Percentiles rank a stretch among this genome's conserved stretches.
Evolutionary conservation across 371 early-diverging fungal species (phyloP).

Genomic region (Sporodiniella umbellata): DNA sequence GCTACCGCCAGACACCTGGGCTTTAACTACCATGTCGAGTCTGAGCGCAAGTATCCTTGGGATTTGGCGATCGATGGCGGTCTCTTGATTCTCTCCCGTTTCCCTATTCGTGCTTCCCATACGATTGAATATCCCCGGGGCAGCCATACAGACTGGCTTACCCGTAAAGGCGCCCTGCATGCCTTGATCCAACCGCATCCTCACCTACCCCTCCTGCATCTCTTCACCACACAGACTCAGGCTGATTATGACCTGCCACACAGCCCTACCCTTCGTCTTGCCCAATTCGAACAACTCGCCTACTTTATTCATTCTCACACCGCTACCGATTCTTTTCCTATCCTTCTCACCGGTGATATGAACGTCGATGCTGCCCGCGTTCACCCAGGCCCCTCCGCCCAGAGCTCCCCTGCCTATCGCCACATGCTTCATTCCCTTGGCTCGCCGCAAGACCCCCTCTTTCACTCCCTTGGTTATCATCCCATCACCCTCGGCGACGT

Average conservation of each 20-base stretch:
- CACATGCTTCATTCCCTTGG: too few relatives aligned
- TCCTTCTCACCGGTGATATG: slow-evolving; percentile 72
- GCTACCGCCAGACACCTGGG: slow-evolving; percentile 61
- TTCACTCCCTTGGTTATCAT: slow-evolving; percentile 74
- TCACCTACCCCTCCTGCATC: slow-evolving; percentile 48
- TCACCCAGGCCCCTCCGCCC: slow-evolving; percentile 25
- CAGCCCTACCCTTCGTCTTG: too few relatives aligned
- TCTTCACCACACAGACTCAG: slow-evolving; percentile 87
- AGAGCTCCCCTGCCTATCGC: slow-evolving; percentile 51
- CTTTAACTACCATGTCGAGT: slow-evolving; percentile 58
- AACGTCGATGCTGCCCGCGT: slow-evolving; percentile 73
- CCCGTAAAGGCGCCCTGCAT: slow-evolving; percentile 78
- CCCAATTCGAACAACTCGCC: slow-evolving; percentile 58
- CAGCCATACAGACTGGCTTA: slow-evolving; percentile 67
- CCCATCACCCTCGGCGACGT: slow-evolving; percentile 27
- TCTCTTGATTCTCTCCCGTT: slow-evolving; percentile 69
- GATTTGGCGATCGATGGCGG: slow-evolving; percentile 78
- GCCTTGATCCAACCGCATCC: slow-evolving; percentile 60
- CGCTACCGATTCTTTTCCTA: slow-evolving; percentile 32
- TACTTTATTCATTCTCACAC: slow-evolving; percentile 66
- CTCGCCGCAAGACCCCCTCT: too few relatives aligned
- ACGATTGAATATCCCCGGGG: slow-evolving; percentile 65
- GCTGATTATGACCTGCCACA: too few relatives aligned
- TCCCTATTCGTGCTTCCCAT: slow-evolving; percentile 61
- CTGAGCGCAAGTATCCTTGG: slow-evolving; percentile 59